Base-by-base conservation (phyloP, 2,329 filamentous ascomycete species). In the Trichoderma sp. region DNA sequence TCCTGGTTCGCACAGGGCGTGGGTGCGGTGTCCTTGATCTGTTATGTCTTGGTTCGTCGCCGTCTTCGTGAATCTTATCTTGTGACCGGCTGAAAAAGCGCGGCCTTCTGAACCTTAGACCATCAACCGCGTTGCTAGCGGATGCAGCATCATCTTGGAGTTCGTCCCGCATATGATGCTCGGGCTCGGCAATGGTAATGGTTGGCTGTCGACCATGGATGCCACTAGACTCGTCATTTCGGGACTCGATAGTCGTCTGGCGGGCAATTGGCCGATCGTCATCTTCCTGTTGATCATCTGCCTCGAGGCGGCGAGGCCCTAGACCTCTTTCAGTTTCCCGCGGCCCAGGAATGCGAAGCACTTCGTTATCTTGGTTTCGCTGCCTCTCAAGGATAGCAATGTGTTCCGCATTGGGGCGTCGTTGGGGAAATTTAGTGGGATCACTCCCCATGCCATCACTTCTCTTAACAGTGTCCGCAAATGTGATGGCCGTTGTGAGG, bases 361-460 rank as follows among this genome's bases (percentile, higher is more conserved):
- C 88, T 37, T 89, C 89, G 53, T 88, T 90, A 67, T 91, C 89
- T 70, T 89, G 88, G 67, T 92, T 90, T 42, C 93, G 87, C 77
- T 97, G 94, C 35, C 91, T 90, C 77, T 97, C 89, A 15, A 97
- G 78, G 73, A 98, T 95, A 6, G 91, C 91, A 74, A 97, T 96
- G 74, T 97, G 92, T 70, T 94, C 90, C 65, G 93, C 91, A 53
- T 91, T 84, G 37, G 85, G 83, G 39, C 75, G 73, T 0, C 86
- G 86, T 10, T 90, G 81, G 60, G 80, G 80, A 25, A 83, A 71
- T 64, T 84, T 80, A n/a, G 79, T 76, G 10, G 78, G 71, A 12
- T 83, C 81, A 13, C 88, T 80, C 53, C 82, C 81, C 35, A 87
- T 72, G 8, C 85, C 83, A 69, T 89, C 86, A 68, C 86, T 87